phyloP scores from a whole-genome alignment of 257 asterid species.

The Scutellaria baicalensis region DNA sequence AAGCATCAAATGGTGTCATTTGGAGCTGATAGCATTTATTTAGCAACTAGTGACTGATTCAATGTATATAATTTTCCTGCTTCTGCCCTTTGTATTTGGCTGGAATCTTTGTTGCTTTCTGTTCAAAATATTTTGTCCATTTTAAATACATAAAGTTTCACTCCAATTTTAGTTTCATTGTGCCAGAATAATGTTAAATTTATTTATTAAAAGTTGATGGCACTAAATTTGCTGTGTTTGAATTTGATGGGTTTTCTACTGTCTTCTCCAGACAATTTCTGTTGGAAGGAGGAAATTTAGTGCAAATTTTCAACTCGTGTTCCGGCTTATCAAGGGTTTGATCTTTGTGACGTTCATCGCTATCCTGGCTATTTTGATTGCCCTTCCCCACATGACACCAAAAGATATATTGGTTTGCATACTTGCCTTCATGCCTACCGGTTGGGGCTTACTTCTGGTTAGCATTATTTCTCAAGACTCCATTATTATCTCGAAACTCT shows the following conservation, averaged over 20 bases:
- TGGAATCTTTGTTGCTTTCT: neutral
- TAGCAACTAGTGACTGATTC: neutral
- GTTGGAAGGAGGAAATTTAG: slow-evolving; percentile 92
- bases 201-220: neutral
- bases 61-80: neutral
- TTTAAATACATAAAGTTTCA: neutral
- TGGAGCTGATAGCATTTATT: neutral
- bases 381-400: slow-evolving; percentile 67
- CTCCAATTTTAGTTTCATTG: neutral
- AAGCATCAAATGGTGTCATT: neutral
- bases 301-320: slow-evolving; percentile 81
- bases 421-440: slow-evolving; percentile 96
- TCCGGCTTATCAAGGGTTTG: slow-evolving; percentile 93
- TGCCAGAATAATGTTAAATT: neutral
- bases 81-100: neutral
- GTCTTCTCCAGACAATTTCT: slow-evolving; percentile 58
- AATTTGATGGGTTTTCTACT: slow-evolving; percentile 2
- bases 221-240: neutral
- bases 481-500: neutral
- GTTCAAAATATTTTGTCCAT: neutral
- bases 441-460: slow-evolving; percentile 97
- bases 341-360: slow-evolving; percentile 79
- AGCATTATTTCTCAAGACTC: slow-evolving; percentile 15
- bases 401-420: slow-evolving; percentile 77
- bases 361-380: slow-evolving; percentile 65